phyloP scores from a whole-genome alignment of 2,329 filamentous ascomycete species.

The Chrysosporium keratinophilum region DNA sequence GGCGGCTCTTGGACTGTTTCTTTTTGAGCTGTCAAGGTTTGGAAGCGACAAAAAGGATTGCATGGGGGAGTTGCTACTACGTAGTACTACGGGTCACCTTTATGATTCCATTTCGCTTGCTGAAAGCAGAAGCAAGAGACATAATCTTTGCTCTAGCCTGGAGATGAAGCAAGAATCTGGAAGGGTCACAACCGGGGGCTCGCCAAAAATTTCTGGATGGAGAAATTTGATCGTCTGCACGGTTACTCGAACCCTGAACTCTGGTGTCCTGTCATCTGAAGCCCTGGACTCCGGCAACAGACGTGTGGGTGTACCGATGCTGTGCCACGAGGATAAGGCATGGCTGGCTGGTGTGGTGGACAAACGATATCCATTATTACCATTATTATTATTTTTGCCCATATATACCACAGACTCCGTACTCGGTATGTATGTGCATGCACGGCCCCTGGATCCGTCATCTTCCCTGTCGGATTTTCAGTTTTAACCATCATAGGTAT shows the following conservation, averaged over 20 bases:
- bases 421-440: no score
- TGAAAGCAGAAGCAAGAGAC: no score
- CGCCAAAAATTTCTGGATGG: slow-evolving; percentile 10
- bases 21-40: not conserved
- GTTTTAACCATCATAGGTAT: no score
- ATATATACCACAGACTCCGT: no score
- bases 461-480: no score
- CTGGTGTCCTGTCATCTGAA: not conserved
- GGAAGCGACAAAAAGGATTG: not conserved
- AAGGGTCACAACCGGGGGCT: not conserved
- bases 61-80: not conserved
- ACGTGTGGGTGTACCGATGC: not conserved
- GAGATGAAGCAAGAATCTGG: not conserved
- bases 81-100: no score
- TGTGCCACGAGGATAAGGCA: not conserved
- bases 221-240: not conserved
- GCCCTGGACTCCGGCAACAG: not conserved
- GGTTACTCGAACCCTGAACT: slow-evolving; percentile 1
- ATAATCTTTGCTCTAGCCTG: not conserved
- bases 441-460: no score
- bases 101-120: no score
- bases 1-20: not conserved
- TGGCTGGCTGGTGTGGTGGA: no score
- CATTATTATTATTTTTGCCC: no score
- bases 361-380: no score